Base-by-base conservation (phyloP, 2,329 filamentous ascomycete species). In the Phyllosticta citriasiana region DNA sequence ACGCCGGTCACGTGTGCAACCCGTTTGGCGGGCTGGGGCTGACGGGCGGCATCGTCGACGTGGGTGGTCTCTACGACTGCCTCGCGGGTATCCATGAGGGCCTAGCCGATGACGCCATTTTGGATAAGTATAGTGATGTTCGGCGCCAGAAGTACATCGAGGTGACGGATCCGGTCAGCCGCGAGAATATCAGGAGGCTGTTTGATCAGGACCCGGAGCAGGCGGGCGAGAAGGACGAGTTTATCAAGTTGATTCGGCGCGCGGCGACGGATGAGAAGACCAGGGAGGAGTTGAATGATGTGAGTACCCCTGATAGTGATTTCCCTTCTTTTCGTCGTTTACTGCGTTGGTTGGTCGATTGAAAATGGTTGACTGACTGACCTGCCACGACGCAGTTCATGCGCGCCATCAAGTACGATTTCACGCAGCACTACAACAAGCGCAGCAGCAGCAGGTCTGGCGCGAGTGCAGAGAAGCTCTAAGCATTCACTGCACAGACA, bases 11-110 rank as follows among this genome's bases (percentile, higher is more conserved):
- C 68, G 64, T 81, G n/a, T 80, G 79, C 65, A 80, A 81, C 63
- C 78, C 79, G 22, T 80, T 80, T 71, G 84, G 84, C 54, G 84
- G 84, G 0, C 73, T 86, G 16, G 84, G 84, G 1, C 79, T 87
- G 57, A 86, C 83, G 0, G 83, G 84, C 5, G 84, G 84, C 0
- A 82, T 87, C 60, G 82, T 83, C n/a, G 84, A 87, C 65, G 78
- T 84, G 2, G 84, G 82, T 10, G 82, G 82, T 0, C 76, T 87
- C 5, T 83, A 79, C 62, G 83, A 87, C 65, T 85, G 83, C 66
- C 76, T 87, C 9, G 68, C 66, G 5, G 71, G 71, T 35, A 71
- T 73, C 30, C 70, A 73, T 60, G 64, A 68, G 33, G 68, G 70
- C 59, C 66, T 69, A 58, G 69, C 72, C 7, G 71, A 72, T 61